These are phyloP conservation scores for Sphagnum magellanicum DNA, from an alignment of 228 moss, liverwort and hornwort genomes.

Conservation along the genomic window DNA sequence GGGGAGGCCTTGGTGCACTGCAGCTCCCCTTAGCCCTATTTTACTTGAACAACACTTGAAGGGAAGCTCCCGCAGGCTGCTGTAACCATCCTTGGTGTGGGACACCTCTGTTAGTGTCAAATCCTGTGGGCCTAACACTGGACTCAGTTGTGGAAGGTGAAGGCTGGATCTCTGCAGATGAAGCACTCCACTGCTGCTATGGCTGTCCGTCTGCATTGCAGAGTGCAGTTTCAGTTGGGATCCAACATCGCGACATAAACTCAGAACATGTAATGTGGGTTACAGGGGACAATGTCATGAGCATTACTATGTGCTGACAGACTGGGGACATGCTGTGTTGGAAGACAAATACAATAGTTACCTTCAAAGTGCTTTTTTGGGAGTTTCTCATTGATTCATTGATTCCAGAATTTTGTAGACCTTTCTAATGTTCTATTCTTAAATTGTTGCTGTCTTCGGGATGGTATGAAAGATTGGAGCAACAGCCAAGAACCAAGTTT, in stretches of 20 bases:
- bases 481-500: too few species aligned
- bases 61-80: conserved; percentile 81
- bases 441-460: too few species aligned
- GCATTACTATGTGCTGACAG: conserved; percentile 75
- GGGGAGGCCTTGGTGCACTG: conserved; percentile 64
- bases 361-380: conserved; percentile 83
- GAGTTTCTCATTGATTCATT: conserved; percentile 85
- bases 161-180: conserved; percentile 80
- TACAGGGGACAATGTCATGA: conserved; percentile 75
- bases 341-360: conserved; percentile 92
- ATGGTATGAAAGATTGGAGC: too few species aligned
- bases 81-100: conserved; percentile 99
- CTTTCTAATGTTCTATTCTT: too few species aligned
- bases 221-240: conserved; percentile 75
- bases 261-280: conserved; percentile 96
- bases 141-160: conserved; percentile 82
- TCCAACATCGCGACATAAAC: conserved; percentile 93
- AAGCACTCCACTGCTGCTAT: conserved; percentile 86
- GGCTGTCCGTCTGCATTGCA: conserved; percentile 85
- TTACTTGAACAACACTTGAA: conserved; percentile 81
- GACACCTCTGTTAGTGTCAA: conserved; percentile 88
- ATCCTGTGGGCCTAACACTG: conserved; percentile 84
- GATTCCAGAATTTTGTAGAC: too few species aligned
- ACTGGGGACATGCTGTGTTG: conserved; percentile 96
- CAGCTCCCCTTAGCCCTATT: conserved; percentile 80